A percentile compares a stretch with the other conserved stretches of the same genome.
These are phyloP conservation scores for Colletotrichum sansevieriae DNA, from an alignment of 2,329 filamentous ascomycete genomes.

Conservation along the genomic window DNA sequence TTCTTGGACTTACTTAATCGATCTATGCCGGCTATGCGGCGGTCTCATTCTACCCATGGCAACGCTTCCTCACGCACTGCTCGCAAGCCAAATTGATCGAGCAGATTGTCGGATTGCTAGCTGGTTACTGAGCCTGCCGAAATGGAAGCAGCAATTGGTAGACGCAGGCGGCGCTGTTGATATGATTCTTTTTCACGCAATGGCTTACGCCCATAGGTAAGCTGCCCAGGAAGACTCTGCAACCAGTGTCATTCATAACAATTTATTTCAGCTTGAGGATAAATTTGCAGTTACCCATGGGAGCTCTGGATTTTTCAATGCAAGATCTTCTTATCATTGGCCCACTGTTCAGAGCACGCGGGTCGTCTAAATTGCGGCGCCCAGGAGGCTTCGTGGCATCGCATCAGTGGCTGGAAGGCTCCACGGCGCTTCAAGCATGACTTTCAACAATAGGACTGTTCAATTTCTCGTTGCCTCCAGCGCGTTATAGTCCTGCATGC, in stretches of 20 bases:
- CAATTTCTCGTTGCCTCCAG: constrained; percentile 48
- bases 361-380: background rate
- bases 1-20: constrained; percentile 55
- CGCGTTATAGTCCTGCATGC: constrained; percentile 46
- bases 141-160: constrained; percentile 55
- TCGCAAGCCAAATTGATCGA: constrained; percentile 47
- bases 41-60: constrained; percentile 49
- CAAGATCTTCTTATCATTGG: constrained; percentile 30
- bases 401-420: constrained; percentile 30
- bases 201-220: constrained; percentile 53
- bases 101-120: constrained; percentile 54
- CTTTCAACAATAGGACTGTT: constrained; percentile 50
- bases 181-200: constrained; percentile 53
- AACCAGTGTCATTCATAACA: background rate
- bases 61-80: constrained; percentile 45
- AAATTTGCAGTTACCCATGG: constrained; percentile 44
- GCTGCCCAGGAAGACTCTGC: constrained; percentile 35
- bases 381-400: background rate
- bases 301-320: constrained; percentile 39
- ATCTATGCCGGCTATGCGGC: constrained; percentile 51
- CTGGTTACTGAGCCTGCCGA: constrained; percentile 54
- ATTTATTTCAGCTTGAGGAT: constrained; percentile 17
- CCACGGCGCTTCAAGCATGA: constrained; percentile 48
- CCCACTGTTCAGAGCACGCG: constrained; percentile 31
- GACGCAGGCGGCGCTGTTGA: constrained; percentile 53